Base-by-base conservation (phyloP, 306 rosid species). In the Vicia sativa region DNA sequence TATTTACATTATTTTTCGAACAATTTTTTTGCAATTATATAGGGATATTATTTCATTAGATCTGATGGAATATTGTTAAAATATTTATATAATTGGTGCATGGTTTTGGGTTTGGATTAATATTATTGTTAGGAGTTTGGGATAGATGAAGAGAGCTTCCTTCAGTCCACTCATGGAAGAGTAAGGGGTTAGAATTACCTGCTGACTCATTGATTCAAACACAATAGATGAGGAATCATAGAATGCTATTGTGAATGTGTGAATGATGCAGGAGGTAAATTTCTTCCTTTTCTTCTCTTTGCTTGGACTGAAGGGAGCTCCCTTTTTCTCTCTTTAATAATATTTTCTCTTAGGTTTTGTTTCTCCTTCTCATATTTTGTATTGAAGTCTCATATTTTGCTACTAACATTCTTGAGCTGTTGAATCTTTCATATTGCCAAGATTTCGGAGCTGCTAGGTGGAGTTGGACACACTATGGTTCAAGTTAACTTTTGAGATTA, bases 241-340 rank as follows among this genome's bases (percentile, higher is more conserved):
- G 29, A 9, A 56, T 56, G 63, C 89, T 85, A 85, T 85, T 72
- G 84, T 69, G 96, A 77, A 81, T 90, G 96, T 82, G 88, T 90
- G 96, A 90, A 90, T 90, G 96, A 90, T 78, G 88, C 87, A 72
- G 95, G 95, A 90, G 96, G 43, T 85, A 75, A 87, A 67, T 39
- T 84, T 87, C 89, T 71, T 79, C 75, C 84, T 82, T 75, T 80
- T 80, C 86, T 78, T 78, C 39, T 83, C 91, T 82, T 2, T 90
- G 89, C 96, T 90, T 90, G 96, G 96, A 90, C 96, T 90, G 96
- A 90, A 90, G 96, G 96, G 96, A 90, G 96, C 96, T 90, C 96
- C 96, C 95, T 90, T 83, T 70, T 70, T 9, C 69, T 77, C 12
- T 59, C 13, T 46, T 8, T 78, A 19, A 28, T 57, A 31, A 31